Evolutionary conservation across 2,329 filamentous ascomycete genomes (phyloP).

Genomic region (Incumbomyces lentus): DNA sequence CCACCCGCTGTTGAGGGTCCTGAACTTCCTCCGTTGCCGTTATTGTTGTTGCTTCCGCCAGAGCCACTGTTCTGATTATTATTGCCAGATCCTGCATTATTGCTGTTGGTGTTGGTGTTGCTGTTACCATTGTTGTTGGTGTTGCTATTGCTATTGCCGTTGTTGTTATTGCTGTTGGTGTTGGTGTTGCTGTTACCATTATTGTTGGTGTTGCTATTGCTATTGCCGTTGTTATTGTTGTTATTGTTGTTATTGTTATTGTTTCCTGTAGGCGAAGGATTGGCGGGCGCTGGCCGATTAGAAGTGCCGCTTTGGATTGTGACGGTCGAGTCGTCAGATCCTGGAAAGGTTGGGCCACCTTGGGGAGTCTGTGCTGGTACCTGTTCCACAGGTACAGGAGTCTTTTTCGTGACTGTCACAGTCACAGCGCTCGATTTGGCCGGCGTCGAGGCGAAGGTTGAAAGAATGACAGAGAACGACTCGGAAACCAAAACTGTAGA

Average conservation of each 20-base stretch:
- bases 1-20: neutral
- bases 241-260: conserved; percentile 2
- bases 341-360: neutral
- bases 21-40: neutral
- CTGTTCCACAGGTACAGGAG: conserved; percentile 14
- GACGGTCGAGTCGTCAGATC: no score
- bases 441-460: neutral
- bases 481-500: no score
- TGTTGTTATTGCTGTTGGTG: neutral
- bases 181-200: neutral
- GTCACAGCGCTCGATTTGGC: conserved; percentile 11
- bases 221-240: neutral
- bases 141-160: neutral
- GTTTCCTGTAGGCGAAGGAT: neutral
- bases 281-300: neutral
- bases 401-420: conserved; percentile 21
- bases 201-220: neutral
- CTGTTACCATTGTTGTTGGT: conserved; percentile 1
- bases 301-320: neutral
- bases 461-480: no score
- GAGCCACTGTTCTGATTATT: neutral
- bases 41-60: conserved; percentile 1
- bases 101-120: conserved; percentile 7
- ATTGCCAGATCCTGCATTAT: neutral
- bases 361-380: neutral